Evolutionary conservation across 164 flowering plant genomes (phyloP), one percentile per base, ranked within the genome.

Genomic region (Macadamia tetraphylla): DNA sequence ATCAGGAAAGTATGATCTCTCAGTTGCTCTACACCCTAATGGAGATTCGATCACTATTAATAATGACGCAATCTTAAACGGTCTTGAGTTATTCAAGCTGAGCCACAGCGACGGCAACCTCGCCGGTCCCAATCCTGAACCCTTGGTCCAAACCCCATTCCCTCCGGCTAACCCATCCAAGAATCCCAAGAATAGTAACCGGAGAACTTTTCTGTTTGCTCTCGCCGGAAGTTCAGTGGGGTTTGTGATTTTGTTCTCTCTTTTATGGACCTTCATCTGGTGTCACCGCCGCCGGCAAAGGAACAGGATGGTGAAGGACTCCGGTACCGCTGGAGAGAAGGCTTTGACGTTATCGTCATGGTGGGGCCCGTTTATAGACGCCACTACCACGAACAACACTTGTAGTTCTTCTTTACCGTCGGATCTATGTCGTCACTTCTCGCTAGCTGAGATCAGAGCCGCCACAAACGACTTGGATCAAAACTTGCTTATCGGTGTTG

Each of bases 381-480:
- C 55, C 12, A 15, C 17, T 2, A 15, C 17, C 9, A 9, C 55
- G 14, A 51, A 12, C 9, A 51, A 51, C 4, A 51, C 55, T 3
- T 9, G 3, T 15, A 6, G 48, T 43, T 43, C 48, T 5, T 43
- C 48, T 9, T 11, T 46, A 9, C 51, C 51, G 9, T 46, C 51
- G 12, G 51, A 46, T 46, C 51, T 46, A 46, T 46, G 51, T 9
- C 51, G 51, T 46, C 51, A 46, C 51, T 46, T 46, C 51, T 46
- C 51, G 51, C 13, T 46, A 4, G 51, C 51, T 46, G 51, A 46
- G 13, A 46, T 46, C 51, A 46, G 13, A 46, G 51, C 51, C 9
- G 51, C 51, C 51, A 46, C 51, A 3, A 46, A 53, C n/a, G 14
- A 70, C 52, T 70, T 63, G 12, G 46, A 70, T 46, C 67, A 55